phyloP scores from a whole-genome alignment of 2,329 filamentous ascomycete species.

The Arachnopeziza araneosa region DNA sequence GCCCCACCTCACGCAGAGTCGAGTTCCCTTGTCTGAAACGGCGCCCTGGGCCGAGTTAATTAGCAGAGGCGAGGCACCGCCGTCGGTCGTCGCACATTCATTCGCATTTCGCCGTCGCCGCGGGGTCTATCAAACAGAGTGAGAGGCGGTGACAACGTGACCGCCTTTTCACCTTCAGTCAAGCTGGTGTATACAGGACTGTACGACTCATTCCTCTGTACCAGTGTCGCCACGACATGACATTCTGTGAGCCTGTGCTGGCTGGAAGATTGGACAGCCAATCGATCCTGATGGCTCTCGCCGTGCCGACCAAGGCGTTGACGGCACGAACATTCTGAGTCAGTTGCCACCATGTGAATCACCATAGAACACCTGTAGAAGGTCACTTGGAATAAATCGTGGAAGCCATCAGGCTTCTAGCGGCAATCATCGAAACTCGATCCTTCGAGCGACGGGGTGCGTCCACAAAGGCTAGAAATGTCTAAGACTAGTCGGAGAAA shows the following conservation, averaged over 20 bases:
- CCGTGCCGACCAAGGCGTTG: neutral
- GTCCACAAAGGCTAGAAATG: neutral
- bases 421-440: too few relatives aligned
- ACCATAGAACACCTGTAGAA: neutral
- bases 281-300: neutral
- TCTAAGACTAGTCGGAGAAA: neutral
- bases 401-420: neutral
- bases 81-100: too few relatives aligned
- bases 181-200: neutral
- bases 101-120: neutral
- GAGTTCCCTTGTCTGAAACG: neutral
- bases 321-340: neutral
- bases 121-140: neutral
- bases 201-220: too few relatives aligned
- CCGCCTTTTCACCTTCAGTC: neutral
- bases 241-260: too few relatives aligned
- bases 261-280: too few relatives aligned
- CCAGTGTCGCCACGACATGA: too few relatives aligned
- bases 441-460: neutral
- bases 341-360: neutral
- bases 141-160: neutral
- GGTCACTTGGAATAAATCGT: neutral
- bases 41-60: neutral
- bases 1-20: neutral
- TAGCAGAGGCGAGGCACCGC: too few relatives aligned